Percentiles rank a stretch among this genome's conserved stretches.
phyloP scores from a whole-genome alignment of 106 monocot genomes.

The Cymbidium sinense region DNA sequence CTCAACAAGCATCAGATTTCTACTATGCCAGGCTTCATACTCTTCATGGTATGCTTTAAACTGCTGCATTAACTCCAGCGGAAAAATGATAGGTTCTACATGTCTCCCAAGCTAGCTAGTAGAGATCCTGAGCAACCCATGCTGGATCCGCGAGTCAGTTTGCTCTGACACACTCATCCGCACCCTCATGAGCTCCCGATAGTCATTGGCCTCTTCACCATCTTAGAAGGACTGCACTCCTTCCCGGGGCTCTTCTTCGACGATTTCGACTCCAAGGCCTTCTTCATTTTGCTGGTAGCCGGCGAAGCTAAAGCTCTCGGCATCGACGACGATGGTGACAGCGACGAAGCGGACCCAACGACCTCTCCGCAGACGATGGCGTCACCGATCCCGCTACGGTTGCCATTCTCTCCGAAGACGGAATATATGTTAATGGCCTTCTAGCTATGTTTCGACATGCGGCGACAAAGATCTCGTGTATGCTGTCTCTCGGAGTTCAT shows the following conservation, averaged over 20 bases:
- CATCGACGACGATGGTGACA: slow-evolving; percentile 26
- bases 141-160: neutral
- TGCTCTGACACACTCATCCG: no score
- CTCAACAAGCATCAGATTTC: slow-evolving; percentile 80
- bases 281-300: slow-evolving; percentile 88
- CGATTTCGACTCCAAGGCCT: slow-evolving; percentile 69
- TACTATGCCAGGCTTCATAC: slow-evolving; percentile 55
- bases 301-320: slow-evolving; percentile 70
- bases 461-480: no score
- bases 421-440: no score
- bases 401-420: slow-evolving; percentile 10
- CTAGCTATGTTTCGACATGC: no score
- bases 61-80: slow-evolving; percentile 79
- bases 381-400: neutral
- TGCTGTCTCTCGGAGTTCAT: no score
- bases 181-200: no score
- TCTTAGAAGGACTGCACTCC: slow-evolving; percentile 21
- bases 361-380: slow-evolving; percentile 10
- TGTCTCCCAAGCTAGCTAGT: slow-evolving; percentile 58
- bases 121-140: neutral
- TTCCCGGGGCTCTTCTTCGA: slow-evolving; percentile 30
- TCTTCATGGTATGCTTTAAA: slow-evolving; percentile 74
- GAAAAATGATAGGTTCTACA: slow-evolving; percentile 66
- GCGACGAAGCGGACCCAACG: slow-evolving; percentile 17
- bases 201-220: neutral